Conservation (phyloP, 768 basidiomycete genomes). For the Auricularia sp. region DNA sequence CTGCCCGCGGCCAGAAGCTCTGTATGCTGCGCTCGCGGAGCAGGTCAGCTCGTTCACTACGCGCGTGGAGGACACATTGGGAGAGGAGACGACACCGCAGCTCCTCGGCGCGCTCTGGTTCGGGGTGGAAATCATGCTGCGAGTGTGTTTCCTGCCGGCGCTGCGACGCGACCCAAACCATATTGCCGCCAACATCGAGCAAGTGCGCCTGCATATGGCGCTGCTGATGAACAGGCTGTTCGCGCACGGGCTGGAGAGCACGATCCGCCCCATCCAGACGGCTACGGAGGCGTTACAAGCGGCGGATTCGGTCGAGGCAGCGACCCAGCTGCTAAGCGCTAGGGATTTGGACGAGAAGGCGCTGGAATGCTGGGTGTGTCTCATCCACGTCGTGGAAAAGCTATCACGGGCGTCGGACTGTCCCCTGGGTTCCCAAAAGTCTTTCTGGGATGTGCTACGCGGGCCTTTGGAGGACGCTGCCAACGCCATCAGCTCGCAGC, state of each 20-base stretch:
- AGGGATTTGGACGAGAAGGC: slow-evolving; percentile 31
- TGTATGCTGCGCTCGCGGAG: neutral
- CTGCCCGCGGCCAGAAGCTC: neutral
- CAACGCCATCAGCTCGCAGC: slow-evolving; percentile 20
- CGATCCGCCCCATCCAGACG: slow-evolving; percentile 27
- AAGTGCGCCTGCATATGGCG: slow-evolving; percentile 10
- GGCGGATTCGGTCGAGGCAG: slow-evolving; percentile 9
- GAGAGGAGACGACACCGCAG: neutral
- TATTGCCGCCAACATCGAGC: neutral
- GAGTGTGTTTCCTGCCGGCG: neutral
- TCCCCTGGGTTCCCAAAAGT: slow-evolving; percentile 13
- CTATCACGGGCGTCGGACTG: slow-evolving; percentile 11
- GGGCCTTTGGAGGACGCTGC: slow-evolving; percentile 20
- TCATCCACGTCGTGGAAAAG: slow-evolving; percentile 46
- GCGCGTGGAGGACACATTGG: neutral
- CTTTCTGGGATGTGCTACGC: slow-evolving; percentile 38
- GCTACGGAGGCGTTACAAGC: too few relatives aligned
- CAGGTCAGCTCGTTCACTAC: neutral
- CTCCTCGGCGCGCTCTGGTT: slow-evolving; percentile 13
- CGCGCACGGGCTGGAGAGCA: slow-evolving; percentile 38
- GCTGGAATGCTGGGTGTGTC: slow-evolving; percentile 64
- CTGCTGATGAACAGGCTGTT: slow-evolving; percentile 43
- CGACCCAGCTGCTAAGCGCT: slow-evolving; percentile 10
- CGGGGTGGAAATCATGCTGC: slow-evolving; percentile 12
- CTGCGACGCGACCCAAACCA: neutral